phyloP scores from a whole-genome alignment of 257 asterid species.

The Solanum verrucosum region DNA sequence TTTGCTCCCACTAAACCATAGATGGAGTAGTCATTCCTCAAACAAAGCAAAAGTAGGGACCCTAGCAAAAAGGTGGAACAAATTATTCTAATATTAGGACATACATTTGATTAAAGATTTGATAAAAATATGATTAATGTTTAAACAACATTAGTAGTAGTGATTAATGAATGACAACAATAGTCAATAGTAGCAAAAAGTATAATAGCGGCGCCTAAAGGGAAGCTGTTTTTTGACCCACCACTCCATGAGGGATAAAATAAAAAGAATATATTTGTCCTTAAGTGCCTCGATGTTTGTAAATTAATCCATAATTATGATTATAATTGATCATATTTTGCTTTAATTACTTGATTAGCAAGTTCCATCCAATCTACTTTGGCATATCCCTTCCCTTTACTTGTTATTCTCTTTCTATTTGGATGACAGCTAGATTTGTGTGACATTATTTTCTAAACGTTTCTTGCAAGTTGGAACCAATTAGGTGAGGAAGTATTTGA shows the following conservation, averaged over 20 bases:
- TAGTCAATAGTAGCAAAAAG: neutral
- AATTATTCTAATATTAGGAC: neutral
- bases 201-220: neutral
- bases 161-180: neutral
- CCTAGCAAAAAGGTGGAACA: neutral
- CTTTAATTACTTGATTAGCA: neutral
- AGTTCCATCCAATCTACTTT: neutral
- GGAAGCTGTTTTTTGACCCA: slow-evolving; percentile 8
- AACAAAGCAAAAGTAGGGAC: neutral
- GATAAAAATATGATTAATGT: neutral
- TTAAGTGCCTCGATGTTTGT: neutral
- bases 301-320: neutral
- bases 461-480: neutral
- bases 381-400: neutral
- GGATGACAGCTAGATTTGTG: neutral
- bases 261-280: neutral
- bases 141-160: neutral
- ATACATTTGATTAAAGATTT: neutral
- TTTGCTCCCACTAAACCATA: neutral
- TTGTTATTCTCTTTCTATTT: neutral
- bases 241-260: neutral
- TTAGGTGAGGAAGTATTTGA: neutral
- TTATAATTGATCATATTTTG: neutral
- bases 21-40: neutral
- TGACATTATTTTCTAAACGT: neutral